Conservation (phyloP, 441 rosid species). For the Gossypium trilobum region DNA sequence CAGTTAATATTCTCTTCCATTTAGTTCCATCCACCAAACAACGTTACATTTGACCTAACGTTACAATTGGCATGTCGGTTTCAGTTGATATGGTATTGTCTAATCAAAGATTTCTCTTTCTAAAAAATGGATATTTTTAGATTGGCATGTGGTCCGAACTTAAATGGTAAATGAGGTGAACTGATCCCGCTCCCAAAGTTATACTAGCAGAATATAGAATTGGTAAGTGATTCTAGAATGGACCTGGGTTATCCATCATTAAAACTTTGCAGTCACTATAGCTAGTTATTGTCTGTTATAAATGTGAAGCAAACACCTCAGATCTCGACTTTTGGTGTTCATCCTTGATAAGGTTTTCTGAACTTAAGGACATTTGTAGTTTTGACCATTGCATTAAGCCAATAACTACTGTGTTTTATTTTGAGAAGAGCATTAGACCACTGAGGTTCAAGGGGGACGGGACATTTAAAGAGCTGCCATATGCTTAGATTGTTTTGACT, state of each 20-base stretch:
- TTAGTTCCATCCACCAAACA: background rate
- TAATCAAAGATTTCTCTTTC: background rate
- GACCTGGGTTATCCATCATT: background rate
- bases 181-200: slow-evolving; percentile 10
- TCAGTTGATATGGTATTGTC: slow-evolving; percentile 3
- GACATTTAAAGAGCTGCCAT: no score
- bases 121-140: background rate
- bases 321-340: background rate
- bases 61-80: background rate
- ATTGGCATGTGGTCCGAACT: background rate
- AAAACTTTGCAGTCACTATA: background rate
- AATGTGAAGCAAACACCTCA: background rate
- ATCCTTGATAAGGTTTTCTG: no score
- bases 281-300: slow-evolving; percentile 3
- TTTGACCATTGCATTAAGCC: no score
- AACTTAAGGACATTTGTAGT: no score
- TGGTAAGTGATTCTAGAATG: slow-evolving; percentile 12
- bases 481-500: no score
- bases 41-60: slow-evolving; percentile 10
- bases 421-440: no score
- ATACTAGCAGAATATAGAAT: background rate
- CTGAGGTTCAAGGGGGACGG: no score
- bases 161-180: background rate
- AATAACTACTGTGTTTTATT: no score
- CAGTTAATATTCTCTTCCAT: background rate